Conservation (phyloP, 371 early-diverging fungal species). For the Actinomortierella ambigua region DNA sequence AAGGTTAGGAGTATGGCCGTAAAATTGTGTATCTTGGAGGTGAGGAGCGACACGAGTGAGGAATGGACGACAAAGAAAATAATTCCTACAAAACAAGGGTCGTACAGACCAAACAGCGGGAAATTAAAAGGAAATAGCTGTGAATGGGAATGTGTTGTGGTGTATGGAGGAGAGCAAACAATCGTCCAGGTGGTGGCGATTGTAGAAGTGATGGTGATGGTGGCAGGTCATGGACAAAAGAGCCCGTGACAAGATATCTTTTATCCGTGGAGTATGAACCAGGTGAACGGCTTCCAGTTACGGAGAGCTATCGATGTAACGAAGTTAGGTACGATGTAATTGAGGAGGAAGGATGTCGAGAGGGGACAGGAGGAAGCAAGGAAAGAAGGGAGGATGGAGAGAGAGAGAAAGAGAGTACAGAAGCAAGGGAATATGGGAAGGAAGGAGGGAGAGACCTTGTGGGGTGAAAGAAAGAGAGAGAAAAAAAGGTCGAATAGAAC, state of each 20-base stretch:
- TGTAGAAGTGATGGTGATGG: constrained; percentile 6
- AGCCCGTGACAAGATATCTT: neutral
- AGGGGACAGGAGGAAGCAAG: neutral
- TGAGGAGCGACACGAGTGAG: neutral
- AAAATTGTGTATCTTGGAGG: neutral
- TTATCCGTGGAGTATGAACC: neutral
- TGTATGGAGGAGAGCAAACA: neutral
- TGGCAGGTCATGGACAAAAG: neutral
- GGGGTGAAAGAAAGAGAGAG: neutral
- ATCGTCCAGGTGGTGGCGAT: no score
- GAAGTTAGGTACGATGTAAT: neutral
- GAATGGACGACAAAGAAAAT: no score
- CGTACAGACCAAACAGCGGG: no score
- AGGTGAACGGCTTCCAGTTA: neutral
- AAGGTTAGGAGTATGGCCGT: neutral
- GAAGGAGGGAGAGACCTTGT: neutral
- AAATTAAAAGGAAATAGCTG: no score
- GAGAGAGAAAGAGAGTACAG: no score
- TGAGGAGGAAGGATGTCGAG: neutral
- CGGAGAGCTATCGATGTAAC: neutral
- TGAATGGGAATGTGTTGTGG: neutral
- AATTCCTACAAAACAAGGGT: no score
- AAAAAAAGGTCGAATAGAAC: constrained; percentile 3
- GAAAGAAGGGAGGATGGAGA: no score
- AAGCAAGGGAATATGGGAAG: neutral